These are phyloP conservation scores for Cokeromyces recurvatus DNA, from an alignment of 371 early-diverging fungal genomes.

Conservation along the genomic window DNA sequence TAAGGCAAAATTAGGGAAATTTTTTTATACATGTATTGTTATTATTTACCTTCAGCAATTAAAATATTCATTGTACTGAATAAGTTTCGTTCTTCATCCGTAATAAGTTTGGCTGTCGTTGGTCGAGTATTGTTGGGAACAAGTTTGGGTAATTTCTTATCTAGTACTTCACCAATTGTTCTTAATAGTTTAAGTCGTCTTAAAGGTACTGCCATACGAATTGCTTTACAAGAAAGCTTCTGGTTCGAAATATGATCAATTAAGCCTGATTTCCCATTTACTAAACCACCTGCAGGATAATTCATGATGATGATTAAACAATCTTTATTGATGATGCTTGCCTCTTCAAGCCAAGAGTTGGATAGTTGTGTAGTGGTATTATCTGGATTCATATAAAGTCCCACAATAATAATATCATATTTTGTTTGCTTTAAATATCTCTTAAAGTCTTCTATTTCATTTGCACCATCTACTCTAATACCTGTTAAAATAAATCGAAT, in stretches of 20 bases:
- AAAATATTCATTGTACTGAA: slow-evolving; percentile 36
- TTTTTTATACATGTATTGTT: background rate
- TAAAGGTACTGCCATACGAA: slow-evolving; percentile 49
- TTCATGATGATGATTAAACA: slow-evolving; percentile 29
- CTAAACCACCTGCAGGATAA: slow-evolving; percentile 30
- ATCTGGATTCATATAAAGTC: slow-evolving; percentile 21
- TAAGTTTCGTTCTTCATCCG: slow-evolving; percentile 22
- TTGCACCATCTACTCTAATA: slow-evolving; percentile 23
- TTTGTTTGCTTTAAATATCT: slow-evolving; percentile 1
- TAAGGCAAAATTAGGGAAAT: slow-evolving; percentile 2
- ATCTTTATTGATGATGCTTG: slow-evolving; percentile 9
- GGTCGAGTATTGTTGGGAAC: background rate
- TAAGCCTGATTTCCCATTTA: slow-evolving; percentile 9
- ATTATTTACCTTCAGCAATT: slow-evolving; percentile 44
- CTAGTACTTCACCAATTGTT: slow-evolving; percentile 26
- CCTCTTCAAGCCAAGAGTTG: slow-evolving; percentile 19
- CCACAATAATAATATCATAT: slow-evolving; percentile 36
- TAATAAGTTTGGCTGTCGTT: slow-evolving; percentile 11
- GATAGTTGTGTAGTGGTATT: background rate
- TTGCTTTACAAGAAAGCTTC: slow-evolving; percentile 20
- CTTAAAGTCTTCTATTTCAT: slow-evolving; percentile 15
- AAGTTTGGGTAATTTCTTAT: slow-evolving; percentile 1
- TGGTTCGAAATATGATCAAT: slow-evolving; percentile 13
- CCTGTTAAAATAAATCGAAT: slow-evolving; percentile 25
- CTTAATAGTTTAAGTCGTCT: slow-evolving; percentile 46